phyloP scores from a whole-genome alignment of 192 early-diverging fungal genomes.

The Jimgerdemannia flammicorona region DNA sequence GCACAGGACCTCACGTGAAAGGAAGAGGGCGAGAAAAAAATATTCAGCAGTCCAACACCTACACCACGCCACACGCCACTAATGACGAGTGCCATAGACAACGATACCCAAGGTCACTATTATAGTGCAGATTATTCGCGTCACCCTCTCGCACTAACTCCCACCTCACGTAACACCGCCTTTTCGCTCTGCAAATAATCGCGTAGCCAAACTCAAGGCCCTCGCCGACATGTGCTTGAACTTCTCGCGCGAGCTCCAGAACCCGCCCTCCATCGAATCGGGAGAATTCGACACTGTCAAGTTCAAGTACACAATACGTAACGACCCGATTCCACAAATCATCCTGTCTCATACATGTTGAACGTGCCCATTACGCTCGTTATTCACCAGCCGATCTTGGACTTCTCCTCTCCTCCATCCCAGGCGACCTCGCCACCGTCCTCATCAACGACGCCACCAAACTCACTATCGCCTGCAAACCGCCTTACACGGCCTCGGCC shows the following conservation, averaged over 20 bases:
- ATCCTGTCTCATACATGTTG: too few relatives aligned
- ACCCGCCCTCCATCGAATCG: not conserved
- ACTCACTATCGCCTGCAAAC: slow-evolving; percentile 34
- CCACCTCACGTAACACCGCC: not conserved
- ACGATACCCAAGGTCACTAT: not conserved
- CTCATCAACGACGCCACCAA: slow-evolving; percentile 17
- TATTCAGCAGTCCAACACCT: too few relatives aligned
- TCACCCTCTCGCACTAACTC: not conserved
- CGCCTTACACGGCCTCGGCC: slow-evolving; percentile 27
- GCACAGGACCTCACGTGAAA: too few relatives aligned
- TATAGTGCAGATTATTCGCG: not conserved
- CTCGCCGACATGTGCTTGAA: not conserved
- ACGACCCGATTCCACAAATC: too few relatives aligned
- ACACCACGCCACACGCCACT: not conserved
- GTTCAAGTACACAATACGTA: not conserved
- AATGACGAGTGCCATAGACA: not conserved
- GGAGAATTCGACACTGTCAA: not conserved
- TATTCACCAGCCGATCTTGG: too few relatives aligned
- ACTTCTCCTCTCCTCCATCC: not conserved
- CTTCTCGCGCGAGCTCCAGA: not conserved
- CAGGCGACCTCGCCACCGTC: not conserved
- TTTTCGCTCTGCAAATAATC: not conserved
- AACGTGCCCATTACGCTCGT: too few relatives aligned
- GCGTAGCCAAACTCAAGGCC: not conserved
- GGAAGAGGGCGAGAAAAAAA: too few relatives aligned